Evolutionary conservation across 208 protist genomes (phyloP).

Genomic region (Porcisia deanei): DNA sequence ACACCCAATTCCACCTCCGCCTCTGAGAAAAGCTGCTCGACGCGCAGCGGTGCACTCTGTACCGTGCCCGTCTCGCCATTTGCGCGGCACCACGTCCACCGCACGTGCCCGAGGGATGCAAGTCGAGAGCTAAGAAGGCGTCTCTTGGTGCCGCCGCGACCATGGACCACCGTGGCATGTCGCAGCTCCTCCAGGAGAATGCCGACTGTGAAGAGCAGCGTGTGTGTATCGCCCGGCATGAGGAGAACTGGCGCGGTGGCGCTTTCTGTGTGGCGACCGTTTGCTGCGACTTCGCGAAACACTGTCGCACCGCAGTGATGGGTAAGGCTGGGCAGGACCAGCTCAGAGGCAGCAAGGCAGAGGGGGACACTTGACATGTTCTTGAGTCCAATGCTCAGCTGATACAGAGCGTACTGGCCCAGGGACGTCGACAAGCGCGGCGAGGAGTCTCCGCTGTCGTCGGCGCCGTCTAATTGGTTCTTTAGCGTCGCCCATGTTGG

Average conservation of each 20-base stretch:
- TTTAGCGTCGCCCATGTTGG: background rate
- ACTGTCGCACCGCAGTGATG: conserved; percentile 20
- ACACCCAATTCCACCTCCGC: conserved; percentile 40
- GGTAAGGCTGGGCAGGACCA: conserved; percentile 11
- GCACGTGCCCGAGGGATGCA: conserved; percentile 49
- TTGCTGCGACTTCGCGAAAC: conserved; percentile 1
- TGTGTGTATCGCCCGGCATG: conserved; percentile 43
- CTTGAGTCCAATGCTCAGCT: conserved; percentile 40
- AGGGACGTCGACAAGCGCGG: background rate
- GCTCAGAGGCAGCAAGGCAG: conserved; percentile 6
- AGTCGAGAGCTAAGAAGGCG: conserved; percentile 20
- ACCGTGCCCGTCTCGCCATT: conserved; percentile 59
- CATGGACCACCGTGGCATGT: conserved; percentile 28
- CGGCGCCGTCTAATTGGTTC: background rate
- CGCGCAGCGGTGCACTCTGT: conserved; percentile 32
- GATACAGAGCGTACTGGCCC: conserved; percentile 29
- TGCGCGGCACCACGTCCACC: conserved; percentile 49
- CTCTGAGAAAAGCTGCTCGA: conserved; percentile 30
- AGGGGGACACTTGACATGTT: conserved; percentile 56
- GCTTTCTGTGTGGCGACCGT: background rate
- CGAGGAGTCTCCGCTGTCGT: background rate
- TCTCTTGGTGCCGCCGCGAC: conserved; percentile 16
- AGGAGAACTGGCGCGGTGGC: conserved; percentile 5
- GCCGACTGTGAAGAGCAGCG: conserved; percentile 37
- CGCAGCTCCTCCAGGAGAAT: conserved; percentile 38